A percentile compares a stretch with the other conserved stretches of the same genome.
These are phyloP conservation scores for Puccinia hordei DNA, from an alignment of 1,284 basidiomycete genomes.

Conservation along the genomic window DNA sequence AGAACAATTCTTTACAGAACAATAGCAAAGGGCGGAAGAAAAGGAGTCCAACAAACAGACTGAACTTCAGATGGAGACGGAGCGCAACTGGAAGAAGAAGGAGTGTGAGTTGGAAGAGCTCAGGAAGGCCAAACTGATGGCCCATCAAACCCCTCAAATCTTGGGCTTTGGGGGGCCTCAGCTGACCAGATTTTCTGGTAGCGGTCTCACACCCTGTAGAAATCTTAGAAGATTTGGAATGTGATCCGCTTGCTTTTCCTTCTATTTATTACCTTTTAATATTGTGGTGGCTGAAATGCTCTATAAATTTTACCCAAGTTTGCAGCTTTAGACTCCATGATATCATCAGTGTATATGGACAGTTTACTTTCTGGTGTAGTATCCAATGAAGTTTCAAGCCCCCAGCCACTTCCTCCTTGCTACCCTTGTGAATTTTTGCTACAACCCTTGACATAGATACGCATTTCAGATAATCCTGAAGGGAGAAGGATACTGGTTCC, in stretches of 20 bases:
- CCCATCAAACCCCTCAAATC: constrained; percentile 43
- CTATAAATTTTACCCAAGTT: neutral
- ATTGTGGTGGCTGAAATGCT: no score
- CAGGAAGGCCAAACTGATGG: constrained; percentile 48
- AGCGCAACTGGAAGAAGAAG: constrained; percentile 50
- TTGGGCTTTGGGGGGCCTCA: constrained; percentile 46
- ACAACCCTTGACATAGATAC: neutral
- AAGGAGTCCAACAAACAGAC: constrained; percentile 85
- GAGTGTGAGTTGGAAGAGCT: constrained; percentile 52
- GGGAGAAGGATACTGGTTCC: neutral
- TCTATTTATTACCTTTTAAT: no score
- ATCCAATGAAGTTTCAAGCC: neutral
- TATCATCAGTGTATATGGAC: neutral
- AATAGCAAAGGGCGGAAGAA: constrained; percentile 70
- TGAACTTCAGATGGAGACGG: constrained; percentile 70
- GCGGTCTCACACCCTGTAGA: constrained; percentile 42
- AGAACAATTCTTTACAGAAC: constrained; percentile 78
- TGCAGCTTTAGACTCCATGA: no score
- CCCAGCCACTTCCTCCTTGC: neutral
- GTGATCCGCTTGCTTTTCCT: neutral
- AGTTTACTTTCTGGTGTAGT: neutral
- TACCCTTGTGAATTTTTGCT: neutral
- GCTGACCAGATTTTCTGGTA: constrained; percentile 41
- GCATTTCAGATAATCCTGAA: neutral
- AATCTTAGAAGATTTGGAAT: constrained; percentile 49